Percentiles rank a stretch among this genome's conserved stretches.
Evolutionary conservation across 805 yeast species (phyloP).

Genomic region (Saccharomyces eubayanus): DNA sequence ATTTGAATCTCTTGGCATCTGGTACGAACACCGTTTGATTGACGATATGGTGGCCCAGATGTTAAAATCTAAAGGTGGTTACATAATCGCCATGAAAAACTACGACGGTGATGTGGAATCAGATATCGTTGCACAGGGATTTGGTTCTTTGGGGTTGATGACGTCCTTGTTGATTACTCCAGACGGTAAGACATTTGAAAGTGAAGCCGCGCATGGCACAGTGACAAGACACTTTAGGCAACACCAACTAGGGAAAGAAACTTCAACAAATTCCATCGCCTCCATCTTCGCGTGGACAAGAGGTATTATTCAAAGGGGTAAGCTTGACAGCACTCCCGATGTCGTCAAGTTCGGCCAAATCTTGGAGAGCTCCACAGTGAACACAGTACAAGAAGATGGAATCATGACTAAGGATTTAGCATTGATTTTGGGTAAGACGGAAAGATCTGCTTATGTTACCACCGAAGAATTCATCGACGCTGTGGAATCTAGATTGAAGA

Average conservation of each 20-base stretch:
- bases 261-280: slow-evolving; percentile 95
- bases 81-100: slow-evolving; percentile 90
- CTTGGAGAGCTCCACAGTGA: slow-evolving; percentile 77
- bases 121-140: slow-evolving; percentile 96
- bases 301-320: slow-evolving; percentile 89
- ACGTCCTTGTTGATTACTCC: slow-evolving; percentile 96
- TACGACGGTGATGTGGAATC: slow-evolving; percentile 97
- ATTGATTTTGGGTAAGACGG: slow-evolving; percentile 77
- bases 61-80: slow-evolving; percentile 94
- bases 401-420: slow-evolving; percentile 97
- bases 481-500: slow-evolving; percentile 58
- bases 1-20: slow-evolving; percentile 75
- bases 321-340: slow-evolving; percentile 76
- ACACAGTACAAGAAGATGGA: slow-evolving; percentile 74
- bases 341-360: slow-evolving; percentile 71
- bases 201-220: slow-evolving; percentile 99
- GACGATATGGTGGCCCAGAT: slow-evolving; percentile 99
- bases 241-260: slow-evolving; percentile 93
- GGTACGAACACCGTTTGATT: slow-evolving; percentile 94
- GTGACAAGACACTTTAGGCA: slow-evolving; percentile 95
- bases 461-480: slow-evolving; percentile 86
- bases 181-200: slow-evolving; percentile 90
- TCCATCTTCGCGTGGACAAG: slow-evolving; percentile 96
- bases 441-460: slow-evolving; percentile 72
- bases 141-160: slow-evolving; percentile 94